Evolutionary conservation across 2,329 filamentous ascomycete genomes (phyloP), one percentile per base, ranked within the genome.

Genomic region (Epichloe brachyelytri): DNA sequence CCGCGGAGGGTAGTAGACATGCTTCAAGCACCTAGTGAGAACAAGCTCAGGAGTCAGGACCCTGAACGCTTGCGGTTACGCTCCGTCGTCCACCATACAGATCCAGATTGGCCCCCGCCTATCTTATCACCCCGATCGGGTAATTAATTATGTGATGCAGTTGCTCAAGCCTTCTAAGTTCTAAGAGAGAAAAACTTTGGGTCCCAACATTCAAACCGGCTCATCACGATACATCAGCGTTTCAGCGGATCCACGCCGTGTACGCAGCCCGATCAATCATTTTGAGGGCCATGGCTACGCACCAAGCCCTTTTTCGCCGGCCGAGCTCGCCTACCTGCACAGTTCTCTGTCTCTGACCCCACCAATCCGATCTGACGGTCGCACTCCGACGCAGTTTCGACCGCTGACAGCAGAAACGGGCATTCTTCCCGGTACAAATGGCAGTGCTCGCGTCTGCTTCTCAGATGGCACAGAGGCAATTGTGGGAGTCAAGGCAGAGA

Each of bases 291-390:
- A 85, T 88, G 79, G 75, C 84, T 40, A 78, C 80, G 58, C 80
- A 82, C 62, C 79, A 81, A 69, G 79, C 82, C 62, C 83, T 88
- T 84, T 97, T 68, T 96, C 90, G 50, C 91, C 93, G 46, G 89
- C 93, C 62, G 93, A 98, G 73, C 86, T 98, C 62, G 89, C 90
- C 60, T 98, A 96, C 73, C 82, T 97, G 48, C 88, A 95, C 75
- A 82, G 80, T 57, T 90, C 91, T 5, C 88, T 98, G 62, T 78
- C 82, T 7, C 83, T 90, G 54, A 71, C 71, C 43, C 89, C 89
- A 11, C 89, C 93, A 19, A 85, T 97, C 65, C 89, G 93, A 22
- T 87, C 91, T 20, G 93, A 98, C 68, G 86, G 85, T 56, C 87
- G 90, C 62, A 71, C 80, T 17, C 74, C 88, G 19, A 86, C 82